A percentile compares a stretch with the other conserved stretches of the same genome.
These are phyloP conservation scores for Penicillium canescens DNA, from an alignment of 495 filamentous ascomycete genomes.

Conservation along the genomic window DNA sequence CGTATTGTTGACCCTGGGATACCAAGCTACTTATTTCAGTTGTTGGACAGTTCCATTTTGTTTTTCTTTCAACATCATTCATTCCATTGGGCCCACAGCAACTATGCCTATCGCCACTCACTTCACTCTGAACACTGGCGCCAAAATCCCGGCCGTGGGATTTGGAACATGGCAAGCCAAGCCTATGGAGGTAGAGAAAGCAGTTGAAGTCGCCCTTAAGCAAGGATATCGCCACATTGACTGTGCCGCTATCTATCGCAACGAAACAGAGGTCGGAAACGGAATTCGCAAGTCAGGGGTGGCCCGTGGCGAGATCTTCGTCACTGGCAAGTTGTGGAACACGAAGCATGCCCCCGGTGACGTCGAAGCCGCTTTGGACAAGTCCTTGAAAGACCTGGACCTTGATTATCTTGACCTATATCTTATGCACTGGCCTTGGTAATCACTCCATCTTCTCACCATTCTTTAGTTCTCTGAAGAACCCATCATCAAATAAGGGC, in stretches of 20 bases:
- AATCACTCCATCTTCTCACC: background rate
- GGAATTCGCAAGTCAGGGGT: conserved; percentile 60
- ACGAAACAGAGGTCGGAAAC: conserved; percentile 64
- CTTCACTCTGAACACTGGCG: conserved; percentile 44
- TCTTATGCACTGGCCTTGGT: conserved; percentile 70
- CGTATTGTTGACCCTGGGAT: too few relatives aligned
- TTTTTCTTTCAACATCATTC: background rate
- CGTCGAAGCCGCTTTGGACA: conserved; percentile 48
- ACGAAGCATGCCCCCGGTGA: conserved; percentile 31
- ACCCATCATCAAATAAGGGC: too few relatives aligned
- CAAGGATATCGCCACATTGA: conserved; percentile 71
- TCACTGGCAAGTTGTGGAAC: conserved; percentile 69
- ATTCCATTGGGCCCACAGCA: background rate
- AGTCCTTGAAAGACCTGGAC: conserved; percentile 56
- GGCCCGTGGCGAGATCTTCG: conserved; percentile 65
- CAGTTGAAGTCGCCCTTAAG: conserved; percentile 47
- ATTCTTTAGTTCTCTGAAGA: too few relatives aligned
- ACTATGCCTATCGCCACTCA: conserved; percentile 40
- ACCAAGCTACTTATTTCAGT: too few relatives aligned
- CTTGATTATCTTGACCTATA: conserved; percentile 72
- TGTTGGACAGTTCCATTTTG: background rate
- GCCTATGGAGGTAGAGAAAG: conserved; percentile 34
- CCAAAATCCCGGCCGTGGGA: conserved; percentile 38
- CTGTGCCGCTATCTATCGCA: conserved; percentile 68
- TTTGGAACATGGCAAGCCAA: conserved; percentile 39